These are phyloP conservation scores for Linnemannia elongata DNA, from an alignment of 192 early-diverging fungal genomes.

Conservation along the genomic window DNA sequence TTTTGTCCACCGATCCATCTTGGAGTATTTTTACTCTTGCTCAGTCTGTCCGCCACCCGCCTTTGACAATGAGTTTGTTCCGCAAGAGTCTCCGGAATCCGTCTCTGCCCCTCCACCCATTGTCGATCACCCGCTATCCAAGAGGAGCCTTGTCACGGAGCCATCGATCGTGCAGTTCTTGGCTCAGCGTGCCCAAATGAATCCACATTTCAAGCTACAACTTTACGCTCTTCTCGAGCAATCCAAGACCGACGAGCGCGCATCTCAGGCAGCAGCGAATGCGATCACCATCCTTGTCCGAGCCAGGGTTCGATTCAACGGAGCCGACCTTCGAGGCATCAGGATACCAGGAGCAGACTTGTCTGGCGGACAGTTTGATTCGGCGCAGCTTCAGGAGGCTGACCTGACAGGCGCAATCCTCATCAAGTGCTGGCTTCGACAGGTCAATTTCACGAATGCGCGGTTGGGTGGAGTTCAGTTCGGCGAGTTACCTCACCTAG, in stretches of 20 bases:
- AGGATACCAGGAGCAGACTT: conserved; percentile 20
- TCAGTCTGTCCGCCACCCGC: conserved; percentile 7
- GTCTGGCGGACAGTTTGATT: conserved; percentile 13
- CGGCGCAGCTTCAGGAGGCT: background rate
- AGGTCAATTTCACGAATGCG: conserved; percentile 1
- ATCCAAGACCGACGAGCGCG: conserved; percentile 8
- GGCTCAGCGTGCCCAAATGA: background rate
- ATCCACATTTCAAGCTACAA: conserved; percentile 5
- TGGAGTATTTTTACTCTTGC: conserved; percentile 9
- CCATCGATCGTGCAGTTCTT: conserved; percentile 18
- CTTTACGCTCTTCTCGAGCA: conserved; percentile 4
- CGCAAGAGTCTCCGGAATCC: background rate
- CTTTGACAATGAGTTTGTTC: background rate
- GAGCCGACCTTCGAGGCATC: conserved; percentile 7
- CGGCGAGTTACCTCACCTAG: conserved; percentile 3
- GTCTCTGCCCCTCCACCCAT: background rate
- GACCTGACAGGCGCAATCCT: conserved; percentile 5
- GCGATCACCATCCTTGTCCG: conserved; percentile 17
- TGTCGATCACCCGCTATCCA: background rate
- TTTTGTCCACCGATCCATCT: conserved; percentile 11
- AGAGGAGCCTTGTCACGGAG: conserved; percentile 9
- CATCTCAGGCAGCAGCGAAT: conserved; percentile 9
- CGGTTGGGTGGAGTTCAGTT: conserved; percentile 8
- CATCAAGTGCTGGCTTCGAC: conserved; percentile 1
- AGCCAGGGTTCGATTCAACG: conserved; percentile 10